Conservation (phyloP, 31 red algal species). For the Asparagopsis taxiformis region DNA sequence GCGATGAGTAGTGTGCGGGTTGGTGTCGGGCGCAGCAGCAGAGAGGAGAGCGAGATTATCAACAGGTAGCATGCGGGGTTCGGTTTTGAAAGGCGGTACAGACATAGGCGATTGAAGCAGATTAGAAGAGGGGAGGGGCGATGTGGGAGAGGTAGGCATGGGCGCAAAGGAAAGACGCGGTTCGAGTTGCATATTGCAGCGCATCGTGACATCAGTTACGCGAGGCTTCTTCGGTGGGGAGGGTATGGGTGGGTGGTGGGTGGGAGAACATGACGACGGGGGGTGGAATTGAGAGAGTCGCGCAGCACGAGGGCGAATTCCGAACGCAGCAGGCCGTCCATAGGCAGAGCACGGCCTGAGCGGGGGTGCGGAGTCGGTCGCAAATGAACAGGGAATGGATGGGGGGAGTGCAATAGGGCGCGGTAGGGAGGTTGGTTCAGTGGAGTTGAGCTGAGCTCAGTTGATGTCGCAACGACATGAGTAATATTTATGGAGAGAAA, state of each 20-base stretch:
- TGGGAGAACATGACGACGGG: slow-evolving; percentile 24
- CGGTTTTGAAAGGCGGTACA: neutral
- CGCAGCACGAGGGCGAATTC: slow-evolving; percentile 66
- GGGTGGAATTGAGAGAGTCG: slow-evolving; percentile 65
- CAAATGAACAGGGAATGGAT: neutral
- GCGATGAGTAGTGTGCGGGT: slow-evolving; percentile 1
- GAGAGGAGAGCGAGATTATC: neutral
- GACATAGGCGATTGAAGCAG: neutral
- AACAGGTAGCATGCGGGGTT: neutral
- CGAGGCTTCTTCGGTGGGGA: slow-evolving; percentile 13
- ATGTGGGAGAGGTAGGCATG: neutral
- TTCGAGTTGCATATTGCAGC: neutral
- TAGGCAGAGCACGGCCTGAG: neutral
- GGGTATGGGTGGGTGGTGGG: slow-evolving; percentile 8
- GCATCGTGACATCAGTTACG: too few species aligned
- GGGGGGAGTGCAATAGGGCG: neutral
- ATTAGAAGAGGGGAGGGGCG: neutral
- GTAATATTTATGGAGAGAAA: too few species aligned
- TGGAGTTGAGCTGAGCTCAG: too few species aligned
- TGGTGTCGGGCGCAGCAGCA: neutral
- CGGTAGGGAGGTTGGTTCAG: too few species aligned
- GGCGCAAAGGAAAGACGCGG: too few species aligned
- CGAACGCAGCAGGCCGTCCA: slow-evolving; percentile 63
- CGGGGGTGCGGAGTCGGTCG: neutral
- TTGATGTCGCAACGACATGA: too few species aligned